Base-by-base conservation (phyloP, 139 green algal genomes). In the Chlorella sp. region DNA sequence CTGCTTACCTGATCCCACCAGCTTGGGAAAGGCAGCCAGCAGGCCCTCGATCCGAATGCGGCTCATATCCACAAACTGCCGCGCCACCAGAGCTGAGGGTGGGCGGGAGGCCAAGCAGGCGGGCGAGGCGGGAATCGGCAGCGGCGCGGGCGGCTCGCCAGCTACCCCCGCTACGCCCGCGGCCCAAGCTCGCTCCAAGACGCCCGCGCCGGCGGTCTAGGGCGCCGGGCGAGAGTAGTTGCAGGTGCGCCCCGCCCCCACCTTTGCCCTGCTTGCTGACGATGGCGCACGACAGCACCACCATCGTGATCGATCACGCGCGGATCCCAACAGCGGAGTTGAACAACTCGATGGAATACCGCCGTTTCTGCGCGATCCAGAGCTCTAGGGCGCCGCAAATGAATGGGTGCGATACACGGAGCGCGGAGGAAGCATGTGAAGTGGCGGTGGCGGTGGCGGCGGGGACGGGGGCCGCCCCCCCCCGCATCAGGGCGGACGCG, bases 41-140 rank as follows among this genome's bases (percentile, higher is more conserved):
- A 99, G 87, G 4, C 96, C 96, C 83, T 99, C 96, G 73, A 99
- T 98, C 33, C 96, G 88, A 45, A 99, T 96, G 25, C 96, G 87
- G 71, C 87, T 95, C 96, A 99, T 99, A 45, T 99, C 95, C 71
- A 98, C 91, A 82, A 97, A 99, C 86, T 99, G 96, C 14, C 96
- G 88, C 0, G 93, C 97, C 36, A 99, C 91, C 68, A 99, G 86
- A 6, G 94, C 96, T 99, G 93, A 86, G 86, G 43, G 12, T 33
- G 27, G 17, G 61, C 29, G 48, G 53, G 21, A 29, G 36, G 36
- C 9, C 48, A 40, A 41, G 14, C 12, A 29, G 27, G 66, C 43
- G 7, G 46, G 29, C 23, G 29, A 21, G 31, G 25, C 53, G 27
- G 4, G 33, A 42, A 71, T 23, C 19, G 33, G 7, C 35, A 12